Conservation (phyloP, 2,329 filamentous ascomycete genomes). For the Aspergillus fumigatus region DNA sequence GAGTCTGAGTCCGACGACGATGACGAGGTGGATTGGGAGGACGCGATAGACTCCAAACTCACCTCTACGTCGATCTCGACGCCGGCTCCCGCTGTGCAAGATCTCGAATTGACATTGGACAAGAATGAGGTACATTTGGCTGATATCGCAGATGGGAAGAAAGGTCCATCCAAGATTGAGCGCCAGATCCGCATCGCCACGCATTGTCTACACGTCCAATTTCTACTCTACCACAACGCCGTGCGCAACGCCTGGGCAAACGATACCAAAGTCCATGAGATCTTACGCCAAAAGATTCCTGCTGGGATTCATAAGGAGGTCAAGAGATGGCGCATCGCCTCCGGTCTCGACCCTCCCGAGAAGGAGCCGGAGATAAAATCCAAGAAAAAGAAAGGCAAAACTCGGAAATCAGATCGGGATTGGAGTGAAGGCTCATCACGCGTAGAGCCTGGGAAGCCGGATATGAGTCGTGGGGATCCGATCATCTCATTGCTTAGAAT, state of each 20-base stretch:
- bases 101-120: slow-evolving; percentile 68
- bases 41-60: slow-evolving; percentile 45
- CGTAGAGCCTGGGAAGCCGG: slow-evolving; percentile 64
- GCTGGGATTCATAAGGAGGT: slow-evolving; percentile 66
- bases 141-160: slow-evolving; percentile 64
- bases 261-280: slow-evolving; percentile 69
- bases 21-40: slow-evolving; percentile 57
- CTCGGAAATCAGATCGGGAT: slow-evolving; percentile 50
- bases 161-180: slow-evolving; percentile 81
- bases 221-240: slow-evolving; percentile 84
- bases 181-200: slow-evolving; percentile 71
- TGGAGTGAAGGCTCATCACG: slow-evolving; percentile 68
- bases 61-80: slow-evolving; percentile 27
- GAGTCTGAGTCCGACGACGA: slow-evolving; percentile 55
- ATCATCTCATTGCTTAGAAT: slow-evolving; percentile 70
- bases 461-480: slow-evolving; percentile 80
- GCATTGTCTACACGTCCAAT: slow-evolving; percentile 85
- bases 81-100: slow-evolving; percentile 53
- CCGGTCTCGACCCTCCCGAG: slow-evolving; percentile 53
- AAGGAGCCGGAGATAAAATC: slow-evolving; percentile 38
- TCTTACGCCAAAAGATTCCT: slow-evolving; percentile 69
- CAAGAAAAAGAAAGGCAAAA: slow-evolving; percentile 39
- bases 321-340: slow-evolving; percentile 66
- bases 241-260: slow-evolving; percentile 80
- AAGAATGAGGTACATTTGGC: slow-evolving; percentile 52